Evolutionary conservation across 441 rosid species (phyloP), one percentile per base, ranked within the genome.

Genomic region (Iberis amara): DNA sequence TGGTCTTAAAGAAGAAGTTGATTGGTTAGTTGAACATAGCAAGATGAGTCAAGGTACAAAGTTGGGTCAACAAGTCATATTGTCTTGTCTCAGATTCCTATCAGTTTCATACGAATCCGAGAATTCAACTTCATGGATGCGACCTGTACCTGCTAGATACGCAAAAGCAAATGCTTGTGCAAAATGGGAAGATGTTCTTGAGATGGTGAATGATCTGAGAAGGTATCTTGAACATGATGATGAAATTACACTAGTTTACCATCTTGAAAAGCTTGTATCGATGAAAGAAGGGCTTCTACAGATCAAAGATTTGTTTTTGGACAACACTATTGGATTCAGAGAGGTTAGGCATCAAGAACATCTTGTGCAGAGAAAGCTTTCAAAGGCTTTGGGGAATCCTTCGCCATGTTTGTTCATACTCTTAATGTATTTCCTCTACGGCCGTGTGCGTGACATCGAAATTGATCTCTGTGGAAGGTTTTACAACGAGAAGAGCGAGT

Each of bases 231-330:
- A 61, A 27, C 67, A 32, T 23, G 85, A 85, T 32, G 70, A 72
- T 56, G 49, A 38, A 3, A 47, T 4, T 12, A 61, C 35, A 24
- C 48, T 69, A 44, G 64, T 72, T 13, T 68, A 78, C 61, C 82
- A 84, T 48, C 49, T 77, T 40, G 65, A 55, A 0, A 90, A 84
- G 73, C 81, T 86, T 23, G 68, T 73, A 54, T 80, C 64, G 21
- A 90, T 90, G 91, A 86, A 82, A 76, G 96, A 86, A 82, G 97
- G 96, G 27, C 59, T 83, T 51, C 52, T 63, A 39, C 89, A 86
- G 50, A 76, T 86, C 55, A 84, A 64, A 68, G 79, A 82, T 66
- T 84, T 89, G 46, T 57, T 61, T 45, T 53, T 81, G 10, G 91
- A 84, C 27, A 84, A 72, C 50, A 61, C 62, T 48, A 73, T 80